phyloP scores from a whole-genome alignment of 176 grass and related monocot genomes.

The Microstegium vimineum region DNA sequence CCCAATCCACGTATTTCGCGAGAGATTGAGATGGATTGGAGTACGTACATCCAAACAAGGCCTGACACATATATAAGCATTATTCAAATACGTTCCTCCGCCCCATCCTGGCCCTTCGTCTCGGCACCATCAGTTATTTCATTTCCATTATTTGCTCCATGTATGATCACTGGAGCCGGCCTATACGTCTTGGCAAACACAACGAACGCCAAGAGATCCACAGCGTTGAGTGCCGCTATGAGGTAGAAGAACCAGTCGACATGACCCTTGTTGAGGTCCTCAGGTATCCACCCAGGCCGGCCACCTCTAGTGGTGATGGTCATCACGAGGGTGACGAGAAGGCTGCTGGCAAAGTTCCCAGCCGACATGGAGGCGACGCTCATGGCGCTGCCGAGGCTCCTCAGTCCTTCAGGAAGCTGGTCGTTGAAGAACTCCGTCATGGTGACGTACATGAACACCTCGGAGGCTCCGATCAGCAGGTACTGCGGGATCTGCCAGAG shows the following conservation, averaged over 20 bases:
- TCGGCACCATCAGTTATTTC: background rate
- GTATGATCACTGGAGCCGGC: background rate
- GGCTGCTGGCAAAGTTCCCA: constrained; percentile 44
- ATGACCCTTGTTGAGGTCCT: constrained; percentile 62
- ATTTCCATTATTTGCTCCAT: background rate
- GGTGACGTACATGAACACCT: constrained; percentile 79
- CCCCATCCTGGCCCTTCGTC: background rate
- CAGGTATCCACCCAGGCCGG: constrained; percentile 49
- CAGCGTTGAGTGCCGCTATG: constrained; percentile 36
- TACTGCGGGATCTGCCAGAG: constrained; percentile 80
- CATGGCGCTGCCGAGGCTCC: constrained; percentile 63
- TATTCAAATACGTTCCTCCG: background rate
- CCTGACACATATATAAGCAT: background rate
- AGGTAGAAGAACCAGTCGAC: constrained; percentile 71
- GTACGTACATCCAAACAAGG: background rate
- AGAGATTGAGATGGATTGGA: background rate
- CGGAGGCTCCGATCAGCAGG: constrained; percentile 58
- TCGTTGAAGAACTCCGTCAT: constrained; percentile 79
- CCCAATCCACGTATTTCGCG: background rate
- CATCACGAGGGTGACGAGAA: constrained; percentile 48
- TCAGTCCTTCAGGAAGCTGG: constrained; percentile 54
- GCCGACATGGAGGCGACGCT: constrained; percentile 63
- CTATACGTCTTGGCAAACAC: constrained; percentile 51
- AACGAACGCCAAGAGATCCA: constrained; percentile 34
- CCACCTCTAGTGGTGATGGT: constrained; percentile 16